Evolutionary conservation across 352 stramenopile species (phyloP), one percentile per base, ranked within the genome.

Genomic region (Pythium brachiatum): DNA sequence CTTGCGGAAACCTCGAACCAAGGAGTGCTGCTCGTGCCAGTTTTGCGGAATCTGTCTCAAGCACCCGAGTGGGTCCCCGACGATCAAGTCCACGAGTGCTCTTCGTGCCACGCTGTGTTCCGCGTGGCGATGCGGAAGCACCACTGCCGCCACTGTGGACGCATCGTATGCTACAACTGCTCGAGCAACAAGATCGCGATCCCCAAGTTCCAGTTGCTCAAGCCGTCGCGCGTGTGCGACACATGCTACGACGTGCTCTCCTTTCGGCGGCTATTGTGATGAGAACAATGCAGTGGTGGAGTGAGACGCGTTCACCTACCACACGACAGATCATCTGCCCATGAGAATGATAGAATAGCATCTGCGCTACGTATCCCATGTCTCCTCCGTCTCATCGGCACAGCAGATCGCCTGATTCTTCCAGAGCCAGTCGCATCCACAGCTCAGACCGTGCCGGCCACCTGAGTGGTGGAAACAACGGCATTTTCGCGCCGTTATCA

Each of bases 81-180:
- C 62, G 85, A 92, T 52, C 77, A 91, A 61, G 74, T 77, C 15
- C 62, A 70, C 2, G 83, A 93, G 52, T 95, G 86, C 46, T 82
- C 83, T 20, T 89, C 82, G 2, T 95, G 86, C 51, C 83, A 88
- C 46, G 67, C 80, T 9, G 68, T 72, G 0, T 95, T 95, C 66
- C 81, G 83, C 21, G 69, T 95, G 32, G 83, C 86, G 31, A 92
- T 93, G 81, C 84, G 86, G 31, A 91, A 89, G 58, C 83, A 95
- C 63, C 81, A 92, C 63, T 95, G 86, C 44, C 81, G 79, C 16
- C 86, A 95, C 54, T 95, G 86, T 50, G 86, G 86, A 7, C 86
- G 86, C 60, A 85, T 85, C 47, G 68, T 95, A 36, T 95, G 86
- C 70, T 91, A 92, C 76, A 93, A 90, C 54, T 95, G 86, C 69